Conservation (phyloP, 345 rosid species). For the Linum lewisii region DNA sequence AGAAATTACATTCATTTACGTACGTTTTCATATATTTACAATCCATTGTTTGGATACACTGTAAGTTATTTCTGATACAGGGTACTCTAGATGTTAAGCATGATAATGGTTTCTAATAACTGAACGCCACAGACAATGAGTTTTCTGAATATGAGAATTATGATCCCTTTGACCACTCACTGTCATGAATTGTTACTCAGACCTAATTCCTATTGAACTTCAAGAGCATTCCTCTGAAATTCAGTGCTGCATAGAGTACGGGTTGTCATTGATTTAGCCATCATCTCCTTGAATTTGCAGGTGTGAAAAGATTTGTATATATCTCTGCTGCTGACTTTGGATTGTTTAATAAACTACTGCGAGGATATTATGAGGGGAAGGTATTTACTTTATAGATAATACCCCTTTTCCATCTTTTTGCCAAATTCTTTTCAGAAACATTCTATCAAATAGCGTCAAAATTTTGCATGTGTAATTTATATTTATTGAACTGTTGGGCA, state of each 20-base stretch:
- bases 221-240: not conserved
- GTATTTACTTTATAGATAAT: slow-evolving; percentile 19
- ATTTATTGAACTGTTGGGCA: not conserved
- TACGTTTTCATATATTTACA: not conserved
- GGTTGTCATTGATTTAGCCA: not conserved
- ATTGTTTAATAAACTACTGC: slow-evolving; percentile 30
- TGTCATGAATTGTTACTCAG: not conserved
- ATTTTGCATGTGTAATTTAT: not conserved
- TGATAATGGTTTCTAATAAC: not conserved
- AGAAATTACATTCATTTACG: not conserved
- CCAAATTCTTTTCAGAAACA: not conserved
- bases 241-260: not conserved
- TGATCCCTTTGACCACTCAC: not conserved
- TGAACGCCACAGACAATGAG: not conserved
- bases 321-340: slow-evolving; percentile 64
- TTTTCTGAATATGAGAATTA: not conserved
- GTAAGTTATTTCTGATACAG: not conserved
- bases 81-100: not conserved
- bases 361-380: slow-evolving; percentile 58
- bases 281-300: slow-evolving; percentile 19
- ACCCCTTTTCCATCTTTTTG: not conserved
- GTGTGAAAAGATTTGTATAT: slow-evolving; percentile 50
- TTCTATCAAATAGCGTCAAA: not conserved
- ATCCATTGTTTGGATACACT: not conserved
- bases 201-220: not conserved